Conservation (phyloP, 2,329 filamentous ascomycete genomes). For the Arthroderma uncinatum region DNA sequence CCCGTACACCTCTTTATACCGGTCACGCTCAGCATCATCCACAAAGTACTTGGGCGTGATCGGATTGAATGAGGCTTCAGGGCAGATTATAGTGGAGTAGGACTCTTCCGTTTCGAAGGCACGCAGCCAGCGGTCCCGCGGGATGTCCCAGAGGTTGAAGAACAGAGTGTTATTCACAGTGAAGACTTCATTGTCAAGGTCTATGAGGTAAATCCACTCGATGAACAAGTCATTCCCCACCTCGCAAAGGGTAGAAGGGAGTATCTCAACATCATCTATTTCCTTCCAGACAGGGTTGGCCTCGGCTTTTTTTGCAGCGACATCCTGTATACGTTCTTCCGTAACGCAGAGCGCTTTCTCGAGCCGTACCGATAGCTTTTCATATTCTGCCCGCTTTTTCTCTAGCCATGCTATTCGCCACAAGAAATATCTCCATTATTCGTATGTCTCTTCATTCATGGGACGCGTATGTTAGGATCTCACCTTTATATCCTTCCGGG, state of each 20-base stretch:
- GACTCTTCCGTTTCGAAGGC: neutral
- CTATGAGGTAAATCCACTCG: slow-evolving; percentile 3
- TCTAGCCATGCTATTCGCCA: slow-evolving; percentile 1
- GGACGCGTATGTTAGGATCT: neutral
- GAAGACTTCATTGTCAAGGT: neutral
- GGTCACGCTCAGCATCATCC: neutral
- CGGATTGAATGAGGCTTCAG: neutral
- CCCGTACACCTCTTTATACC: neutral
- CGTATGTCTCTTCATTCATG: too few relatives aligned
- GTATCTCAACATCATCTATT: neutral
- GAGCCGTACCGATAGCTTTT: neutral
- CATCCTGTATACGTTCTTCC: neutral
- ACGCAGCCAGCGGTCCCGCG: neutral
- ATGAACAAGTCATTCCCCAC: neutral
- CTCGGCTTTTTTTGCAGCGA: neutral
- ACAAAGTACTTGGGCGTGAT: neutral
- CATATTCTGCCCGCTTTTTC: neutral
- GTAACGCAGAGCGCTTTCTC: neutral
- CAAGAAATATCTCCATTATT: neutral
- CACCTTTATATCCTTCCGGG: neutral
- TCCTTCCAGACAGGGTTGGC: neutral
- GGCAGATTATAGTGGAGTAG: neutral
- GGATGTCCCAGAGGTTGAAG: neutral
- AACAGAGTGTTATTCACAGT: neutral
- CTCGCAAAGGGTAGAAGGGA: neutral